Evolutionary conservation across 31 red algal species (phyloP).

Genomic region (Asparagopsis taxiformis): DNA sequence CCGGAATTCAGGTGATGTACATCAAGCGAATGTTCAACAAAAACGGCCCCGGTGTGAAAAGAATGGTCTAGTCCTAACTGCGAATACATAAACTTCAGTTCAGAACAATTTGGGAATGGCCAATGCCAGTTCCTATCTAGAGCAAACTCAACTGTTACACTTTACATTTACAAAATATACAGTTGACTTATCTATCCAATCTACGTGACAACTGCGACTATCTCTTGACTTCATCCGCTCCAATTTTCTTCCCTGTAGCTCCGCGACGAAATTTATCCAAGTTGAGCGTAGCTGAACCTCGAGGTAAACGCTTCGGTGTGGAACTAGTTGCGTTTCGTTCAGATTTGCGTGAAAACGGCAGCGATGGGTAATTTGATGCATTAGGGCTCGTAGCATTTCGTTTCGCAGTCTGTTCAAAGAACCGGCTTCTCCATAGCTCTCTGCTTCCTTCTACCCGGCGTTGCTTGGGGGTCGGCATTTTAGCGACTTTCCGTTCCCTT

Average conservation of each 20-base stretch:
- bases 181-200: too few species aligned
- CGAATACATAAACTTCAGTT: background rate
- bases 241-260: slow-evolving; percentile 11
- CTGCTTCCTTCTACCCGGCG: background rate
- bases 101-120: background rate
- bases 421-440: slow-evolving; percentile 19
- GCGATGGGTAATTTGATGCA: too few species aligned
- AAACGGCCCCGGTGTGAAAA: slow-evolving; percentile 40
- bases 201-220: background rate
- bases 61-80: slow-evolving; percentile 53
- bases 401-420: slow-evolving; percentile 5
- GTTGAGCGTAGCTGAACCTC: background rate
- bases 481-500: background rate
- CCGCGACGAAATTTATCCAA: background rate
- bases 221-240: background rate
- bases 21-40: slow-evolving; percentile 84
- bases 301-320: background rate
- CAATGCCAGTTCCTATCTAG: too few species aligned
- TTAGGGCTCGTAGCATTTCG: background rate
- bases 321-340: background rate
- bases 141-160: too few species aligned
- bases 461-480: background rate
- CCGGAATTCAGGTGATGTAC: slow-evolving; percentile 69
- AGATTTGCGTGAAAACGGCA: background rate
- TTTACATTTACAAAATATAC: background rate